These are phyloP conservation scores for Naganishia onofrii DNA, from an alignment of 768 basidiomycete species.

Conservation along the genomic window DNA sequence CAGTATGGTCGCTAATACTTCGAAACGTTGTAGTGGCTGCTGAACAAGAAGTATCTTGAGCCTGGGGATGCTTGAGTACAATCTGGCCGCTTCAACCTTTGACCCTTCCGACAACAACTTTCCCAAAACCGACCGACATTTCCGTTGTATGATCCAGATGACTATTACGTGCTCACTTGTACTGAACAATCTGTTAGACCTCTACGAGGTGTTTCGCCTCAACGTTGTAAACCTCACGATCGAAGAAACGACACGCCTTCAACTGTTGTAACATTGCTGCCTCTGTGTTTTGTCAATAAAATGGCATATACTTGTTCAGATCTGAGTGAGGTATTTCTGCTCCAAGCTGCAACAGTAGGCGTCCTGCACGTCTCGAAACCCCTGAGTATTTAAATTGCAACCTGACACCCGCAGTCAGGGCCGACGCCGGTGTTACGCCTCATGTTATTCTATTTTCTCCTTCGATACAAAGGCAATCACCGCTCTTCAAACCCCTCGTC, in stretches of 20 bases:
- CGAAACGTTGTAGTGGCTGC: background rate
- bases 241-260: background rate
- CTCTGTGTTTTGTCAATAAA: background rate
- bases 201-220: background rate
- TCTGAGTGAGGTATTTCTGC: too few relatives aligned
- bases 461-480: background rate
- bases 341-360: too few relatives aligned
- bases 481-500: background rate
- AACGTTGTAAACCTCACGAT: background rate
- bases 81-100: background rate
- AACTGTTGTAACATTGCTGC: background rate
- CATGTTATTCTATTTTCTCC: background rate
- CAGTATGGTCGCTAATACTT: background rate
- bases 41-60: conserved; percentile 30
- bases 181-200: background rate
- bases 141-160: background rate
- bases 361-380: too few relatives aligned
- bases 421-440: too few relatives aligned
- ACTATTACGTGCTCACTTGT: background rate
- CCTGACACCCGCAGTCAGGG: too few relatives aligned
- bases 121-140: background rate
- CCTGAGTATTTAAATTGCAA: too few relatives aligned
- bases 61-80: conserved; percentile 6
- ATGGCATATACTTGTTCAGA: background rate
- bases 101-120: background rate